Evolutionary conservation across 1,139 yeast genomes (phyloP).

Genomic region (Geotrichum klebahnii): DNA sequence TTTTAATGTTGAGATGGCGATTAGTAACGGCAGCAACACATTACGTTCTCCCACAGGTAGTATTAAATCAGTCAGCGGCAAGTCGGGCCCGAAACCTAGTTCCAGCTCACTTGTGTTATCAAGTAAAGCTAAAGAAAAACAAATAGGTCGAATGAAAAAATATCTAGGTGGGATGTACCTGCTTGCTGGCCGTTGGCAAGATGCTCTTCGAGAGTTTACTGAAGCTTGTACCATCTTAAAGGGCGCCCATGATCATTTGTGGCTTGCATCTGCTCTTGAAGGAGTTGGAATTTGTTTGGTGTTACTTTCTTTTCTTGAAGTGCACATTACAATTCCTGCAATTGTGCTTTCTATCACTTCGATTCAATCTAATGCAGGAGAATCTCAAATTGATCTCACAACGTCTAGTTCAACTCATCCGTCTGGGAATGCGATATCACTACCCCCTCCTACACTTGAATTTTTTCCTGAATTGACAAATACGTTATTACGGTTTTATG

Average conservation of each 20-base stretch:
- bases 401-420: slow-evolving; percentile 29
- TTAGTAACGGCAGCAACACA: slow-evolving; percentile 10
- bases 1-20: slow-evolving; percentile 11
- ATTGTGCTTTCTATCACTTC: slow-evolving; percentile 33
- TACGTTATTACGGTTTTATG: slow-evolving; percentile 55
- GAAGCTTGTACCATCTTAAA: slow-evolving; percentile 64
- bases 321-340: slow-evolving; percentile 59
- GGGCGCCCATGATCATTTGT: slow-evolving; percentile 66
- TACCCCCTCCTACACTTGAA: slow-evolving; percentile 42
- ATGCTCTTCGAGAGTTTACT: slow-evolving; percentile 65
- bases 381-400: slow-evolving; percentile 1
- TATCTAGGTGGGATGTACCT: slow-evolving; percentile 71
- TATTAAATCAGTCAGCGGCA: slow-evolving; percentile 1
- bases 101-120: slow-evolving; percentile 40
- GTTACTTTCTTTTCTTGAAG: slow-evolving; percentile 55
- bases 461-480: slow-evolving; percentile 50
- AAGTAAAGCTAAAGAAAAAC: slow-evolving; percentile 53
- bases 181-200: slow-evolving; percentile 70
- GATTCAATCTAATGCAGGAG: slow-evolving; percentile 1
- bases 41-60: slow-evolving; percentile 15
- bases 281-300: slow-evolving; percentile 67
- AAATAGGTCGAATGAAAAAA: slow-evolving; percentile 71
- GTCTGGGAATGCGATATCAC: slow-evolving; percentile 16
- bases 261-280: slow-evolving; percentile 86
- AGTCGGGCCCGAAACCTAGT: slow-evolving; percentile 31